Conservation (phyloP, 805 yeast genomes). For the Kregervanrija pseudodelftensis region DNA sequence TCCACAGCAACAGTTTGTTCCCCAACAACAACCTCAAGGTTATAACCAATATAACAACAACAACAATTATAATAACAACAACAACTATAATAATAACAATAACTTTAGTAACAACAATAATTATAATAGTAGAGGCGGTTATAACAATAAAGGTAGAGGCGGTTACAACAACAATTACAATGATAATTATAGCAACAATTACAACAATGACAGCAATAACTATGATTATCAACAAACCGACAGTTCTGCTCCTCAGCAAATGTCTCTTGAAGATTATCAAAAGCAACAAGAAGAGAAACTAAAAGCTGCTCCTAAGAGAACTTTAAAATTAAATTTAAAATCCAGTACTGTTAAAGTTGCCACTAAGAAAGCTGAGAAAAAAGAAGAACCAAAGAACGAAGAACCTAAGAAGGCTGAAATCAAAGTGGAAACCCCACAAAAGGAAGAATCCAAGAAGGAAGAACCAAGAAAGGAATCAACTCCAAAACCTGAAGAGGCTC, state of each 20-base stretch:
- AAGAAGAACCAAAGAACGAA: slow-evolving; percentile 26
- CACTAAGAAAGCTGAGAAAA: slow-evolving; percentile 35
- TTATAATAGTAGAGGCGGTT: too few species aligned
- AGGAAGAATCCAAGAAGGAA: slow-evolving; percentile 24
- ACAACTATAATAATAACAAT: slow-evolving; percentile 21
- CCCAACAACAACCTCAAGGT: slow-evolving; percentile 18
- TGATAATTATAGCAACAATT: slow-evolving; percentile 19
- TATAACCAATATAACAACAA: slow-evolving; percentile 12
- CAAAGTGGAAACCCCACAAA: slow-evolving; percentile 26
- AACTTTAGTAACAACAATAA: slow-evolving; percentile 16
- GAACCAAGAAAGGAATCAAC: slow-evolving; percentile 14
- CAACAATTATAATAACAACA: slow-evolving; percentile 20
- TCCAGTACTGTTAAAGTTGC: slow-evolving; percentile 41
- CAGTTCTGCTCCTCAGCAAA: slow-evolving; percentile 35
- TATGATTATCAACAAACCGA: slow-evolving; percentile 12
- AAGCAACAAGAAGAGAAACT: slow-evolving; percentile 48
- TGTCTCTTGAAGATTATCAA: slow-evolving; percentile 80
- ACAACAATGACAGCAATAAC: slow-evolving; percentile 13
- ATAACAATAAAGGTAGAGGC: slow-evolving; percentile 8
- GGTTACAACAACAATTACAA: slow-evolving; percentile 10
- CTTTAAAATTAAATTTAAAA: slow-evolving; percentile 58
- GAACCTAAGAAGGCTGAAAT: slow-evolving; percentile 25
- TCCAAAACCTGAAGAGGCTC: slow-evolving; percentile 3
- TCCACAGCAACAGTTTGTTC: slow-evolving; percentile 32
- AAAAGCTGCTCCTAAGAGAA: slow-evolving; percentile 52